Conservation (phyloP, 2,329 filamentous ascomycete species). For the Paracorniculantispora psalliotae region DNA sequence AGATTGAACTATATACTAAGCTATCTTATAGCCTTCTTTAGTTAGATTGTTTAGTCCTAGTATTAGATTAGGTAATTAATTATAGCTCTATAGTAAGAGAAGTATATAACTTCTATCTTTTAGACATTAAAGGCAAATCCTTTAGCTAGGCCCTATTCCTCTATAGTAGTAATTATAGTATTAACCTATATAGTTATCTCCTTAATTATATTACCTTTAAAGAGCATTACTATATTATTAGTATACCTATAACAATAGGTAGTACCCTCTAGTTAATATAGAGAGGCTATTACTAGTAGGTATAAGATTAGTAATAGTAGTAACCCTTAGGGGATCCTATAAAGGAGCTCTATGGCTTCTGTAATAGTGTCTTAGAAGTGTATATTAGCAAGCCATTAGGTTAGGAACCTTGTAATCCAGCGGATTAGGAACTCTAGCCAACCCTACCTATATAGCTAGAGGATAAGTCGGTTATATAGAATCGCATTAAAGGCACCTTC, state of each 20-base stretch:
- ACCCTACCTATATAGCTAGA: neutral
- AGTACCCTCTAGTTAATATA: no score
- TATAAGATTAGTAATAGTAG: no score
- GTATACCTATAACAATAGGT: no score
- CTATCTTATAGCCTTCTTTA: slow-evolving; percentile 15
- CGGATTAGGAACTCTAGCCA: neutral
- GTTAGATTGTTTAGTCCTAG: neutral
- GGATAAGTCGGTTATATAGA: neutral
- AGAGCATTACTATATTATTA: no score
- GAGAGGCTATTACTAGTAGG: no score
- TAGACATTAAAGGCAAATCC: slow-evolving; percentile 18
- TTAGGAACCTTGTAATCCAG: neutral
- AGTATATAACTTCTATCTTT: slow-evolving; percentile 21
- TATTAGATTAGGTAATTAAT: slow-evolving; percentile 2
- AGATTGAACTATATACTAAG: slow-evolving; percentile 19
- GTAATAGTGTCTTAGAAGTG: neutral
- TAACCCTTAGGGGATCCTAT: no score
- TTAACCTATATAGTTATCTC: neutral
- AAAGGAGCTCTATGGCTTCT: neutral
- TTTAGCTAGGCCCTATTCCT: slow-evolving; percentile 16
- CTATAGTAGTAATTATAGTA: slow-evolving; percentile 6
- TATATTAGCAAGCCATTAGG: neutral
- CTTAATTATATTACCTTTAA: no score
- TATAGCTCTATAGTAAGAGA: slow-evolving; percentile 5
- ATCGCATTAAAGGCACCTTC: neutral